These are phyloP conservation scores for Pichia sporocuriosa DNA, from an alignment of 805 yeast species.

Conservation along the genomic window DNA sequence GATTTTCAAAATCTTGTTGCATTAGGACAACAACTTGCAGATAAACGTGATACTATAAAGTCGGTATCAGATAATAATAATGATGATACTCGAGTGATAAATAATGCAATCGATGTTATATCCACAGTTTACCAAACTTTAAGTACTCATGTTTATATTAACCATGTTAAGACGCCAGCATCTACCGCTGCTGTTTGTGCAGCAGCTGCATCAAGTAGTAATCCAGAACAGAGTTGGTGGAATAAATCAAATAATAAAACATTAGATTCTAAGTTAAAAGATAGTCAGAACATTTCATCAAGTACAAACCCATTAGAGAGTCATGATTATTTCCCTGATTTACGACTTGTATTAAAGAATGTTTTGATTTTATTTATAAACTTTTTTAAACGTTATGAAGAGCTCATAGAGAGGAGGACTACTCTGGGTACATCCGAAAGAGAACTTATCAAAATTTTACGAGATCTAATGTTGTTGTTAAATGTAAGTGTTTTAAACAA, in stretches of 20 bases:
- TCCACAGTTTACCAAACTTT: constrained; percentile 9
- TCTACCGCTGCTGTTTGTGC: constrained; percentile 5
- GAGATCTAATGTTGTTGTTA: constrained; percentile 20
- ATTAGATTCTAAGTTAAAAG: constrained; percentile 2
- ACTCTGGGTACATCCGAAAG: not conserved
- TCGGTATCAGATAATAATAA: not conserved
- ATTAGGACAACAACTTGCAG: constrained; percentile 23
- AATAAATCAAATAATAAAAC: constrained; percentile 1
- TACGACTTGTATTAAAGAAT: constrained; percentile 25
- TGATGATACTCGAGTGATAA: no score
- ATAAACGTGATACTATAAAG: not conserved
- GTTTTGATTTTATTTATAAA: constrained; percentile 22
- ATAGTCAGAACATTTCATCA: constrained; percentile 1
- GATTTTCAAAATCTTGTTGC: constrained; percentile 23
- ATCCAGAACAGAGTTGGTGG: constrained; percentile 7
- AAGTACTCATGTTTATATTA: constrained; percentile 26
- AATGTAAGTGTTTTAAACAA: constrained; percentile 27
- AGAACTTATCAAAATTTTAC: constrained; percentile 7
- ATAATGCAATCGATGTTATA: not conserved
- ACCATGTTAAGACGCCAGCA: constrained; percentile 15
- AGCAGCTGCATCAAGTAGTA: constrained; percentile 4
- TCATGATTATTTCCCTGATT: constrained; percentile 23
- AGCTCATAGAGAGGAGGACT: not conserved
- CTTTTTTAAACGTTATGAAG: constrained; percentile 16
- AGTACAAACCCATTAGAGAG: constrained; percentile 10